Evolutionary conservation across 306 rosid species (phyloP).

Genomic region (Clitoria ternatea): DNA sequence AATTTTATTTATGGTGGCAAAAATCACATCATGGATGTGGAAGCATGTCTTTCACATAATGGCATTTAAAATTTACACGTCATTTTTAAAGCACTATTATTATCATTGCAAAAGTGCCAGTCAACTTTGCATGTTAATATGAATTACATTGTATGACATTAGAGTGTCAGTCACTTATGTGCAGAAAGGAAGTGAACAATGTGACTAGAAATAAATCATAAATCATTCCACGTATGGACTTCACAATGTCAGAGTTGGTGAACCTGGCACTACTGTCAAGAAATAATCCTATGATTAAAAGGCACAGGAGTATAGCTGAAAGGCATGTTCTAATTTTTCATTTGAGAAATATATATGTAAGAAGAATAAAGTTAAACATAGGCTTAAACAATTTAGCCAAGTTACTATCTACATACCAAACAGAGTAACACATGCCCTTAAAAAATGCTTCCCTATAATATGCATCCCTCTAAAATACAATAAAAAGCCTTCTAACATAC

Average conservation of each 20-base stretch:
- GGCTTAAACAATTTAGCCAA: neutral
- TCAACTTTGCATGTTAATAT: neutral
- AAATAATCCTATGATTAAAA: neutral
- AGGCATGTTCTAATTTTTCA: neutral
- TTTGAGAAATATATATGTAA: neutral
- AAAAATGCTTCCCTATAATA: neutral
- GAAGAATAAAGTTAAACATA: neutral
- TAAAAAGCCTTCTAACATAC: neutral
- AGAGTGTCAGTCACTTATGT: neutral
- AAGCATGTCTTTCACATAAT: neutral
- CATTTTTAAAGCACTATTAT: neutral
- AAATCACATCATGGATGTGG: neutral
- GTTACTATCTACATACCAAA: neutral
- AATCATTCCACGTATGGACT: neutral
- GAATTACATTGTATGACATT: neutral
- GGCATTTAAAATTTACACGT: neutral
- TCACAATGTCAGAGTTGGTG: neutral
- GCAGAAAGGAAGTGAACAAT: neutral
- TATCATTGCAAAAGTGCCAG: neutral
- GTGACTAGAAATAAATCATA: slow-evolving; percentile 12
- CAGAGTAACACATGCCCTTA: neutral
- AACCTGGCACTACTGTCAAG: neutral
- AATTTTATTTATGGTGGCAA: neutral
- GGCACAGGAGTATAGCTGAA: neutral
- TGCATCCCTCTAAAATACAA: neutral